These are phyloP conservation scores for Arachis hypogaea DNA, from an alignment of 306 rosid genomes.

Conservation along the genomic window DNA sequence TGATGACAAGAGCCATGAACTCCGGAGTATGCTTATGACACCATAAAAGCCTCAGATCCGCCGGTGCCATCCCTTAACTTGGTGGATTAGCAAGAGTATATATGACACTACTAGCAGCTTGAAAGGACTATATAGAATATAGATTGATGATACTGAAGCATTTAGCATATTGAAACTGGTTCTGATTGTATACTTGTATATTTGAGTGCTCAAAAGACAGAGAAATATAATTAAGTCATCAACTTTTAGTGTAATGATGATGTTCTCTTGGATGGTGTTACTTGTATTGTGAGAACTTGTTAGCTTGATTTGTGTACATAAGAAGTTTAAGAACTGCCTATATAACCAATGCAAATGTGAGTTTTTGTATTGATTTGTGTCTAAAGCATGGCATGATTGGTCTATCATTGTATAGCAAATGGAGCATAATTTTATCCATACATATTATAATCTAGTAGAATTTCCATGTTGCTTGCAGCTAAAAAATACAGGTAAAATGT, in stretches of 20 bases:
- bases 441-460: neutral
- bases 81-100: neutral
- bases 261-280: constrained; percentile 13
- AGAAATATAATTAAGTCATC: neutral
- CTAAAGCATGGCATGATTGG: constrained; percentile 5
- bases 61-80: constrained; percentile 1
- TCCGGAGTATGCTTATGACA: constrained; percentile 51
- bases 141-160: neutral
- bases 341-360: neutral
- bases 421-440: neutral
- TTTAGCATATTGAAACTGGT: constrained; percentile 28
- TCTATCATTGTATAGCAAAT: constrained; percentile 1
- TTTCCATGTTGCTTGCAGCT: neutral
- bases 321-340: constrained; percentile 1
- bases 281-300: constrained; percentile 24
- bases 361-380: neutral
- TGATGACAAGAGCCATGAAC: constrained; percentile 54
- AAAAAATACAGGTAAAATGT: too few relatives aligned
- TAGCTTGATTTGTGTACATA: constrained; percentile 15
- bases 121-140: neutral
- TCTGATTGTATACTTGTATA: constrained; percentile 31
- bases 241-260: constrained; percentile 14
- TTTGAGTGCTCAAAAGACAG: too few relatives aligned
- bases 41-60: constrained; percentile 35
- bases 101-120: constrained; percentile 20